phyloP scores from a whole-genome alignment of 768 basidiomycete species.

The Thelephora aurantiotincta region DNA sequence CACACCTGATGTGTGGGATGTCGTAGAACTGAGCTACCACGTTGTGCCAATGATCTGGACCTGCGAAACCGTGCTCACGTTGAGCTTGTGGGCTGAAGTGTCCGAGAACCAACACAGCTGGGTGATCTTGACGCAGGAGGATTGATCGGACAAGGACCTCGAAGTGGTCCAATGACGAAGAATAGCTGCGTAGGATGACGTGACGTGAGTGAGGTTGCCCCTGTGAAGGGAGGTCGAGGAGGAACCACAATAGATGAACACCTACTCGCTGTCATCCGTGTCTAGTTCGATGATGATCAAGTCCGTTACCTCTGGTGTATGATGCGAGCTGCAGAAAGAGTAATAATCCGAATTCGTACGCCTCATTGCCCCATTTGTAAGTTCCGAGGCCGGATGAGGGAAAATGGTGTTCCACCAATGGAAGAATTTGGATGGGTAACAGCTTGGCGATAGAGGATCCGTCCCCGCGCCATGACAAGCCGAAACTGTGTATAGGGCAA shows the following conservation, averaged over 20 bases:
- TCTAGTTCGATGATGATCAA: slow-evolving; percentile 94
- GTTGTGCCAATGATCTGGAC: slow-evolving; percentile 83
- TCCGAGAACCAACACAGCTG: slow-evolving; percentile 88
- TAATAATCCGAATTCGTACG: slow-evolving; percentile 90
- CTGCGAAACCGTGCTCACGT: slow-evolving; percentile 65
- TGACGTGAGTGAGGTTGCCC: neutral
- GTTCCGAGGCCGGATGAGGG: slow-evolving; percentile 92
- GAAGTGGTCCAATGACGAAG: slow-evolving; percentile 65
- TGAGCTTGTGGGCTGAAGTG: slow-evolving; percentile 88
- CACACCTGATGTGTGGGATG: slow-evolving; percentile 73
- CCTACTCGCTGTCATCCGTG: slow-evolving; percentile 76
- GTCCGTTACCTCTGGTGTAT: slow-evolving; percentile 89
- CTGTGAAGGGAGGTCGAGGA: neutral
- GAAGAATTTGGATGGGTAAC: slow-evolving; percentile 94
- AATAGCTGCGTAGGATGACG: slow-evolving; percentile 32
- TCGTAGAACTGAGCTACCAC: slow-evolving; percentile 96
- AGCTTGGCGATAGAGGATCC: slow-evolving; percentile 68
- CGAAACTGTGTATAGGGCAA: no score
- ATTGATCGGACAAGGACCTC: slow-evolving; percentile 88
- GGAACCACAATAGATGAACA: slow-evolving; percentile 12
- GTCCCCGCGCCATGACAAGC: slow-evolving; percentile 90
- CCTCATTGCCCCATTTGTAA: slow-evolving; percentile 94
- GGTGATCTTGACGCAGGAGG: slow-evolving; percentile 79
- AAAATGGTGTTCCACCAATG: slow-evolving; percentile 97
- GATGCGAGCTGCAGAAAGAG: slow-evolving; percentile 85